Evolutionary conservation across 2,329 filamentous ascomycete species (phyloP).

Genomic region (Chrysoporthe puriensis): DNA sequence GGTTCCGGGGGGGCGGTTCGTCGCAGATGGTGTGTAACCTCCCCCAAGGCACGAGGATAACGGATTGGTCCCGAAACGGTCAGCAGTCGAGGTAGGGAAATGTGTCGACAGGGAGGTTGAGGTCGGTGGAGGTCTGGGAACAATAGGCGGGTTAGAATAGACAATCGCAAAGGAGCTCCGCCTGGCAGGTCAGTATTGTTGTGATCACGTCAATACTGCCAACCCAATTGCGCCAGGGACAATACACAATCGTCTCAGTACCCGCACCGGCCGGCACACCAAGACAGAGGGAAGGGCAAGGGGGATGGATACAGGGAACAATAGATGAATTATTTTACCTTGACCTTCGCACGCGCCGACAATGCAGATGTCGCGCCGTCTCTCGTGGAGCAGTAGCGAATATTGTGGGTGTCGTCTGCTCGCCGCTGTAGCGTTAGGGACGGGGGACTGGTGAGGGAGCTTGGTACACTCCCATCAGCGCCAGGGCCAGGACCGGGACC

Average conservation of each 20-base stretch:
- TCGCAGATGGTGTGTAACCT: conserved; percentile 9
- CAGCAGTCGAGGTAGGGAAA: neutral
- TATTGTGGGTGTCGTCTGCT: conserved; percentile 5
- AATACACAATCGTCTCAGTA: conserved; percentile 6
- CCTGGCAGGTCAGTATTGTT: conserved; percentile 13
- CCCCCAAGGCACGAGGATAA: neutral
- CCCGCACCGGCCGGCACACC: neutral
- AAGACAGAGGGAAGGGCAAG: neutral
- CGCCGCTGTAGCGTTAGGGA: conserved; percentile 3
- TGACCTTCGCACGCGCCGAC: neutral
- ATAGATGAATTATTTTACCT: conserved; percentile 9
- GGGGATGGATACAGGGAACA: neutral
- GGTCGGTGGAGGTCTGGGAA: neutral
- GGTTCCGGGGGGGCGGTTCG: neutral
- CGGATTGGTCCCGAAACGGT: neutral
- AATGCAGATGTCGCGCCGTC: conserved; percentile 1
- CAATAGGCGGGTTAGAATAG: neutral
- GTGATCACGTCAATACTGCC: conserved; percentile 24
- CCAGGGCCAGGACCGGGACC: conserved; percentile 7
- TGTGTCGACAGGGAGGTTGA: neutral
- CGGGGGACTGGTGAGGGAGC: conserved; percentile 8
- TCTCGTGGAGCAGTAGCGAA: neutral
- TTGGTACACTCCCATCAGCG: conserved; percentile 1
- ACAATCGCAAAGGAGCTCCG: conserved; percentile 5
- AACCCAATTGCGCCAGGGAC: conserved; percentile 19